Conservation (phyloP, 495 filamentous ascomycete species). For the Talaromyces wortmannii region DNA sequence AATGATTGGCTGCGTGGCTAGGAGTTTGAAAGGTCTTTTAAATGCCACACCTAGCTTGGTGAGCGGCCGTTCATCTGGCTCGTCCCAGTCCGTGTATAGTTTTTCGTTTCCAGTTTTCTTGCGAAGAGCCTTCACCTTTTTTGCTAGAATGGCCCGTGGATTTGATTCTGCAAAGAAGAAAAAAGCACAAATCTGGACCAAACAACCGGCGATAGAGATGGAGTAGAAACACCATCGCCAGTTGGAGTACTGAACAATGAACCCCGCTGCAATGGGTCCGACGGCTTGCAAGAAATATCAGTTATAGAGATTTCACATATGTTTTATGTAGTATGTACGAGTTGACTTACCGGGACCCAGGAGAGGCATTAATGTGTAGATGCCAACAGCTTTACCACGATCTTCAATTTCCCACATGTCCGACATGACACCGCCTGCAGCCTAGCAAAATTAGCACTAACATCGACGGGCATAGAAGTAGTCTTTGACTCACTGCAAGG, state of each 20-base stretch:
- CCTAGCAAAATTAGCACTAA: slow-evolving; percentile 50
- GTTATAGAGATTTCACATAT: no score
- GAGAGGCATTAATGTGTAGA: slow-evolving; percentile 46
- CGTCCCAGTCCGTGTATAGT: not conserved
- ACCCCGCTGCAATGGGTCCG: slow-evolving; percentile 40
- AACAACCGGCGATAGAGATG: not conserved
- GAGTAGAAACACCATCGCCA: slow-evolving; percentile 54
- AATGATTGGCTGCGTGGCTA: slow-evolving; percentile 48
- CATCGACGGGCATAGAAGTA: slow-evolving; percentile 7
- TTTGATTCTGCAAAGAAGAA: slow-evolving; percentile 16
- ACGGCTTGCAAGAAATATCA: slow-evolving; percentile 4
- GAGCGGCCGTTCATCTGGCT: not conserved
- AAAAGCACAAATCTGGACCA: not conserved
- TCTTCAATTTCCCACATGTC: slow-evolving; percentile 33
- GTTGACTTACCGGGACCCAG: slow-evolving; percentile 34
- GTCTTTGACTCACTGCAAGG: slow-evolving; percentile 24
- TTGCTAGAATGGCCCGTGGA: slow-evolving; percentile 9
- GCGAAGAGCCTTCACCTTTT: slow-evolving; percentile 19
- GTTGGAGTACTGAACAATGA: slow-evolving; percentile 45
- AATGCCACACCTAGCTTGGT: slow-evolving; percentile 1
- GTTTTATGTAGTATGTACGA: no score
- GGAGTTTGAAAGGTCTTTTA: slow-evolving; percentile 39
- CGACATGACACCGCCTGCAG: slow-evolving; percentile 38
- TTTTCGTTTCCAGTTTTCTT: slow-evolving; percentile 35
- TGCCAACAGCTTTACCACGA: slow-evolving; percentile 47